Conservation (phyloP, 129 eudicot species). For the Mikania micrantha region DNA sequence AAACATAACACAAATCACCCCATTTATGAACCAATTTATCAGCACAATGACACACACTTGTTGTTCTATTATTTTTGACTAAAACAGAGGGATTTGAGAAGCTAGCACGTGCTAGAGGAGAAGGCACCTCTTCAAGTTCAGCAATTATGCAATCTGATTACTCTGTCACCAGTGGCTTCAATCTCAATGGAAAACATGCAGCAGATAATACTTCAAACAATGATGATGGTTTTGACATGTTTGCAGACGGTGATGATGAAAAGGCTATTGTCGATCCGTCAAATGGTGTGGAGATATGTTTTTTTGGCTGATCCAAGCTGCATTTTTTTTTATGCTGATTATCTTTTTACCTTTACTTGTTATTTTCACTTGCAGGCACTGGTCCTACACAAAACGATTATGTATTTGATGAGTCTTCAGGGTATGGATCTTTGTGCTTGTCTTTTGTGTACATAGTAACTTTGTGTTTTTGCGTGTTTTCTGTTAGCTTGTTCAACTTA, state of each 20-base stretch:
- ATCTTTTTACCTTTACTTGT: background rate
- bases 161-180: conserved; percentile 5
- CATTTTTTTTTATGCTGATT: background rate
- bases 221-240: conserved; percentile 72
- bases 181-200: conserved; percentile 18
- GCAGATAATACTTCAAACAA: conserved; percentile 17
- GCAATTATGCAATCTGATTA: conserved; percentile 23
- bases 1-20: background rate
- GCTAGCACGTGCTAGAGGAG: conserved; percentile 66
- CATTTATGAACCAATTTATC: background rate
- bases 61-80: background rate
- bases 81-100: conserved; percentile 87
- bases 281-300: conserved; percentile 17
- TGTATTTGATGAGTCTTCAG: conserved; percentile 76
- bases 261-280: conserved; percentile 33
- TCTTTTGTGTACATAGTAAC: background rate
- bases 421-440: conserved; percentile 37
- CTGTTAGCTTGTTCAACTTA: background rate
- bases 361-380: conserved; percentile 36
- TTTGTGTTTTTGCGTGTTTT: conserved; percentile 5
- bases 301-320: background rate
- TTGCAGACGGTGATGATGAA: conserved; percentile 67
- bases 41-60: background rate
- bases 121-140: conserved; percentile 37
- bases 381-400: conserved; percentile 57